A percentile compares a stretch with the other conserved stretches of the same genome.
Evolutionary conservation across 169 alveolate species (phyloP).

Genomic region (Eimeria maxima): DNA sequence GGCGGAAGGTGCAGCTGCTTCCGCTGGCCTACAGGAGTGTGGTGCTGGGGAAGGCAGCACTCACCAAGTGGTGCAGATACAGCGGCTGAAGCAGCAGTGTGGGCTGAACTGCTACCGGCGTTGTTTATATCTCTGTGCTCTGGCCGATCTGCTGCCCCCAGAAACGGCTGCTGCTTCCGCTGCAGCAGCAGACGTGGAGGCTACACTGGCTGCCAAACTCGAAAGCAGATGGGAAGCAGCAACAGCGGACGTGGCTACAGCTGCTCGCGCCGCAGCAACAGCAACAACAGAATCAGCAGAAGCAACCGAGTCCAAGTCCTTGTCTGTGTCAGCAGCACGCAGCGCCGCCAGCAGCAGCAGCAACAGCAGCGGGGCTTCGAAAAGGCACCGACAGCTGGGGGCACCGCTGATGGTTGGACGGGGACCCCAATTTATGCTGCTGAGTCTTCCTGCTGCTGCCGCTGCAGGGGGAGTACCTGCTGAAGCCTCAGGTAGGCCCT

Average conservation of each 20-base stretch:
- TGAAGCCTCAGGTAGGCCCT: not conserved
- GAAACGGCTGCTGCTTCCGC: not conserved
- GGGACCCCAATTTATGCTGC: slow-evolving; percentile 40
- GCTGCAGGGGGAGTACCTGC: not conserved
- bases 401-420: slow-evolving; percentile 56
- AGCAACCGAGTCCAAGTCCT: not conserved
- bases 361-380: not conserved
- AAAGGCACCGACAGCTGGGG: not conserved
- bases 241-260: not conserved
- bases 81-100: slow-evolving; percentile 22
- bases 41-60: not conserved
- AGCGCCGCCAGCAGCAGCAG: slow-evolving; percentile 8
- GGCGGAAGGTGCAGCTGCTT: not conserved
- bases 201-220: slow-evolving; percentile 9
- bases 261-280: not conserved
- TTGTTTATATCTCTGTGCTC: slow-evolving; percentile 28
- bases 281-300: not conserved
- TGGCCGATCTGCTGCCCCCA: not conserved
- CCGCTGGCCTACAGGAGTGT: not conserved
- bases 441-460: slow-evolving; percentile 47
- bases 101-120: slow-evolving; percentile 50
- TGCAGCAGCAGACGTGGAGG: slow-evolving; percentile 16
- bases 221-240: slow-evolving; percentile 33
- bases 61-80: not conserved
- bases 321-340: not conserved